Percentiles rank a stretch among this genome's conserved stretches.
Evolutionary conservation across 2,329 filamentous ascomycete genomes (phyloP).

Genomic region (Aspergillus jensenii): DNA sequence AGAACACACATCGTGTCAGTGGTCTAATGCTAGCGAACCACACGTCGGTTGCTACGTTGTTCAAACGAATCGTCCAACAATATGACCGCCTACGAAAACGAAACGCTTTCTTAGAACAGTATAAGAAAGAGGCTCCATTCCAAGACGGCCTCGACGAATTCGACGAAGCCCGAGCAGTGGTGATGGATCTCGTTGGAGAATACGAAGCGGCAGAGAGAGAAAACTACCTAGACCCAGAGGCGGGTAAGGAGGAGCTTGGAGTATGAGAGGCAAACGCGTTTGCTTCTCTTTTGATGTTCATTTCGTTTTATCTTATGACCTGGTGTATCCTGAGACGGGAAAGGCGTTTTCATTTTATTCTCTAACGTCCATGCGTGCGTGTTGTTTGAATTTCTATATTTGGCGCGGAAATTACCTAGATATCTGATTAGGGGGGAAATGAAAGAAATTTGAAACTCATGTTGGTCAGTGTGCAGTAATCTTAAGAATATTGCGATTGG

Average conservation of each 20-base stretch:
- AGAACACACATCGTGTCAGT: slow-evolving; percentile 90
- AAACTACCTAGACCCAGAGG: slow-evolving; percentile 80
- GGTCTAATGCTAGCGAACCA: slow-evolving; percentile 98
- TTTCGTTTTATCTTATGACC: slow-evolving; percentile 15
- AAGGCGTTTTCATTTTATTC: slow-evolving; percentile 16
- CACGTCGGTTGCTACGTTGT: slow-evolving; percentile 93
- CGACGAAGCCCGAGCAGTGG: slow-evolving; percentile 89
- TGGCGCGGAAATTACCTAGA: slow-evolving; percentile 1
- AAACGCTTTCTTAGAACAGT: slow-evolving; percentile 93
- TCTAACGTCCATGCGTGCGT: background rate
- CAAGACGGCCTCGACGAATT: slow-evolving; percentile 90
- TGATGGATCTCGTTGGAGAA: slow-evolving; percentile 85
- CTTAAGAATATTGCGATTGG: background rate
- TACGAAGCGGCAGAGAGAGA: slow-evolving; percentile 93
- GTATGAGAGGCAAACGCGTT: slow-evolving; percentile 20
- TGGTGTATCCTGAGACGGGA: slow-evolving; percentile 19
- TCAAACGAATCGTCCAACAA: slow-evolving; percentile 88
- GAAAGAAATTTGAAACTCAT: background rate
- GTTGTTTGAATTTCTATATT: slow-evolving; percentile 4
- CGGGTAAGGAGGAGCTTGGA: slow-evolving; percentile 44
- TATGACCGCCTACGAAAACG: slow-evolving; percentile 94
- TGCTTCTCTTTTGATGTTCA: slow-evolving; percentile 10
- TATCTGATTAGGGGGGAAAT: slow-evolving; percentile 4
- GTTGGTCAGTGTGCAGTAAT: background rate
- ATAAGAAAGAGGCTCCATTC: slow-evolving; percentile 95